Conservation (phyloP, 2,329 filamentous ascomycete genomes). For the Colletotrichum siamense region DNA sequence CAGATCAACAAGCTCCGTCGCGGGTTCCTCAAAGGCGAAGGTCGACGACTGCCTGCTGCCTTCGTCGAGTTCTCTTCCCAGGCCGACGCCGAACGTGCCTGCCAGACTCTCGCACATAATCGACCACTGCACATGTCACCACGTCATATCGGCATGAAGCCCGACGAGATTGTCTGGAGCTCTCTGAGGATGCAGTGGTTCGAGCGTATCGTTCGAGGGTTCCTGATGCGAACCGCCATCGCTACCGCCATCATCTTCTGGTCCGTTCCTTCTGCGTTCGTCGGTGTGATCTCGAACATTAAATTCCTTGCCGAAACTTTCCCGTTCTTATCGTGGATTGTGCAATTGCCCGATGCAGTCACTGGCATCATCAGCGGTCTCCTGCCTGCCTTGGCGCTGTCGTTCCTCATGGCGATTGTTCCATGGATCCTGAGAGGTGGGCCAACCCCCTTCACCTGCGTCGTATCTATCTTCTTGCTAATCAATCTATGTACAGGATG, state of each 20-base stretch:
- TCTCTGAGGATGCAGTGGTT: slow-evolving; percentile 76
- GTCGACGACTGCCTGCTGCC: slow-evolving; percentile 71
- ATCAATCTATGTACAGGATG: slow-evolving; percentile 51
- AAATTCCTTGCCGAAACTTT: slow-evolving; percentile 68
- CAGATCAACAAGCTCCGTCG: slow-evolving; percentile 68
- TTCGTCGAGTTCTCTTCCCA: slow-evolving; percentile 92
- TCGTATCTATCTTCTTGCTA: not conserved
- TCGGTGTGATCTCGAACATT: slow-evolving; percentile 87
- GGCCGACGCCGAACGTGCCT: slow-evolving; percentile 83
- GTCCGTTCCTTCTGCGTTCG: slow-evolving; percentile 75
- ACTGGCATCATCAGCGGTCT: slow-evolving; percentile 84
- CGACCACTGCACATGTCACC: slow-evolving; percentile 84
- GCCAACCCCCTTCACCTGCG: slow-evolving; percentile 24
- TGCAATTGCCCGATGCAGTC: slow-evolving; percentile 69
- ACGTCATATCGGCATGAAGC: slow-evolving; percentile 81
- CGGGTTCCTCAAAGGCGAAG: slow-evolving; percentile 64
- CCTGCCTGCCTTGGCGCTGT: slow-evolving; percentile 78
- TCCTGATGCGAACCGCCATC: slow-evolving; percentile 70
- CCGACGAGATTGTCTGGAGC: slow-evolving; percentile 84
- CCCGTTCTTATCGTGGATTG: slow-evolving; percentile 76
- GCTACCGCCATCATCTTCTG: slow-evolving; percentile 84
- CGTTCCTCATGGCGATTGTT: slow-evolving; percentile 82
- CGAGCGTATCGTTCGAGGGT: slow-evolving; percentile 74
- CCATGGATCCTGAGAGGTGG: slow-evolving; percentile 77
- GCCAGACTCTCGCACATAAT: slow-evolving; percentile 82